Percentiles rank a stretch among this genome's conserved stretches.
phyloP scores from a whole-genome alignment of 495 filamentous ascomycete genomes.

The Ramalina intermedia region DNA sequence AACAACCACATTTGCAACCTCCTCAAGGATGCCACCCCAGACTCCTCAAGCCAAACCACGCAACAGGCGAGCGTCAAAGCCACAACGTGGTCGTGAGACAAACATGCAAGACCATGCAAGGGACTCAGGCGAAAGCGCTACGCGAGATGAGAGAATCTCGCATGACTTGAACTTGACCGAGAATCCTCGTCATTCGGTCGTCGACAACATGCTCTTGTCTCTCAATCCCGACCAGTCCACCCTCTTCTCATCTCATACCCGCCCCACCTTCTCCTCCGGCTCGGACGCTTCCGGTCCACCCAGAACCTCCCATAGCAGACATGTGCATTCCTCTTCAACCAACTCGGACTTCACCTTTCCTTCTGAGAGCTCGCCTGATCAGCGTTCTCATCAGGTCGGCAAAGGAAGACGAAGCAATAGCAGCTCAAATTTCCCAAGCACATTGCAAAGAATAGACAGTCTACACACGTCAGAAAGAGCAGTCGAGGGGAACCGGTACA shows the following conservation, averaged over 20 bases:
- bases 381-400: constrained; percentile 41
- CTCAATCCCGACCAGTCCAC: constrained; percentile 43
- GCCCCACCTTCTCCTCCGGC: constrained; percentile 13
- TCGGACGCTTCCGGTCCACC: constrained; percentile 16
- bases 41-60: constrained; percentile 25
- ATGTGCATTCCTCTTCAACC: constrained; percentile 51
- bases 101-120: constrained; percentile 33
- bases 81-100: constrained; percentile 28
- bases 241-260: constrained; percentile 15
- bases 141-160: constrained; percentile 49
- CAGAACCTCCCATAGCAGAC: constrained; percentile 28
- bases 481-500: constrained; percentile 22
- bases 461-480: constrained; percentile 30
- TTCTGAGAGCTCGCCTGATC: constrained; percentile 47
- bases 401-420: constrained; percentile 66
- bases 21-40: constrained; percentile 27
- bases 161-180: constrained; percentile 74
- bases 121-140: constrained; percentile 23
- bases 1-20: constrained; percentile 8
- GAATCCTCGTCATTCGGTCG: constrained; percentile 68
- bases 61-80: constrained; percentile 17
- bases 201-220: constrained; percentile 84
- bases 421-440: constrained; percentile 56
- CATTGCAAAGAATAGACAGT: constrained; percentile 50
- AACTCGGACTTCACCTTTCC: constrained; percentile 62